These are phyloP conservation scores for Nectriaceae sp. DNA, from an alignment of 2,329 filamentous ascomycete species.

Conservation along the genomic window DNA sequence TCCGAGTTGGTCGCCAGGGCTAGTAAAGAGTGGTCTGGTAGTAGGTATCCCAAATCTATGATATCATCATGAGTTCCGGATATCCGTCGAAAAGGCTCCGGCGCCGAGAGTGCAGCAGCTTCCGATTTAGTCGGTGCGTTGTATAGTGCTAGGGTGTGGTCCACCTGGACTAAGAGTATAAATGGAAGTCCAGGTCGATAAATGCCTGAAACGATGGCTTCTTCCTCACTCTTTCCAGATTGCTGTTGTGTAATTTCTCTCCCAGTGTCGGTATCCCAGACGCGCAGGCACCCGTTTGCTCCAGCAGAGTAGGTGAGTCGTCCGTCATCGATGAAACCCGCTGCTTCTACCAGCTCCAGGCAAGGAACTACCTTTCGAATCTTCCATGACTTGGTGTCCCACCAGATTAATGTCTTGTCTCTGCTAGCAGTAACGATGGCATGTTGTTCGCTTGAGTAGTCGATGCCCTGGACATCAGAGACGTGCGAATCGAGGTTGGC, in stretches of 20 bases:
- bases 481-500: conserved; percentile 88
- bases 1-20: conserved; percentile 95
- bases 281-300: conserved; percentile 75
- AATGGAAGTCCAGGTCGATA: conserved; percentile 66
- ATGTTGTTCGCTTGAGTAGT: conserved; percentile 76
- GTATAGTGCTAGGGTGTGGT: conserved; percentile 84
- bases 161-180: conserved; percentile 80
- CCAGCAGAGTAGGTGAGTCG: conserved; percentile 80
- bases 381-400: conserved; percentile 88
- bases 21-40: conserved; percentile 77
- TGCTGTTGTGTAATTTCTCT: conserved; percentile 80
- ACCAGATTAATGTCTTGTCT: conserved; percentile 92
- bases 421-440: conserved; percentile 80
- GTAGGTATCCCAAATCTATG: conserved; percentile 87
- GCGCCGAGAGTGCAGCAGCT: conserved; percentile 37
- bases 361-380: conserved; percentile 77
- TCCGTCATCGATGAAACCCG: conserved; percentile 75
- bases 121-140: conserved; percentile 45
- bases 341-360: conserved; percentile 81
- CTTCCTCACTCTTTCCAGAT: conserved; percentile 57
- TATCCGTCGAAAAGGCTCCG: conserved; percentile 70
- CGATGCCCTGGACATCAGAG: conserved; percentile 86
- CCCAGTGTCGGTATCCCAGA: conserved; percentile 81
- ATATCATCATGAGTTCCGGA: conserved; percentile 98
- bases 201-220: conserved; percentile 72